phyloP scores from a whole-genome alignment of 2,329 filamentous ascomycete genomes.

The Phoma sp. region DNA sequence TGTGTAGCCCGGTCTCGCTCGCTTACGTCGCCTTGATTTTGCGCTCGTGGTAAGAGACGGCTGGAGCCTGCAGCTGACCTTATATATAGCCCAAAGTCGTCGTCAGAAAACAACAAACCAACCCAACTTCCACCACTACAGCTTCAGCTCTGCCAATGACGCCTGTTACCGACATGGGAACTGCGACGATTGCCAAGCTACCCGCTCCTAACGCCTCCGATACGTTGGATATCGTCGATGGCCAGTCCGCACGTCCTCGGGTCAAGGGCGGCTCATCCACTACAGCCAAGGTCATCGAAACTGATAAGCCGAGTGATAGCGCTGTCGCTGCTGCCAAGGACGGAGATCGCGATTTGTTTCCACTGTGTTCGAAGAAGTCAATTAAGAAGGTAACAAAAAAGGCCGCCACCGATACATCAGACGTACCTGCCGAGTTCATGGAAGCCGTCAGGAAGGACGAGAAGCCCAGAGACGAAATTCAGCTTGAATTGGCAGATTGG shows the following conservation, averaged over 20 bases:
- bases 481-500: neutral
- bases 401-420: neutral
- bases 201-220: neutral
- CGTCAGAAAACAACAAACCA: slow-evolving; percentile 4
- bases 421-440: neutral
- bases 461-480: neutral
- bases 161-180: neutral
- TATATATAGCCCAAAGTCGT: slow-evolving; percentile 5
- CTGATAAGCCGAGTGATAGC: neutral
- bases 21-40: neutral
- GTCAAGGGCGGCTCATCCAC: neutral
- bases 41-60: neutral
- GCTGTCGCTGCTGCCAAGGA: neutral
- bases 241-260: neutral
- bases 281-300: neutral
- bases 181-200: neutral
- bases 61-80: slow-evolving; percentile 3
- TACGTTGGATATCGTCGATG: neutral
- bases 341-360: neutral
- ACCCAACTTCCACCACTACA: neutral
- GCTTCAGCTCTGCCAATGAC: neutral
- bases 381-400: neutral
- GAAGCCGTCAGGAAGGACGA: neutral
- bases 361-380: neutral
- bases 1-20: neutral